phyloP scores from a whole-genome alignment of 1,284 basidiomycete species.

The Schizophyllum commune region DNA sequence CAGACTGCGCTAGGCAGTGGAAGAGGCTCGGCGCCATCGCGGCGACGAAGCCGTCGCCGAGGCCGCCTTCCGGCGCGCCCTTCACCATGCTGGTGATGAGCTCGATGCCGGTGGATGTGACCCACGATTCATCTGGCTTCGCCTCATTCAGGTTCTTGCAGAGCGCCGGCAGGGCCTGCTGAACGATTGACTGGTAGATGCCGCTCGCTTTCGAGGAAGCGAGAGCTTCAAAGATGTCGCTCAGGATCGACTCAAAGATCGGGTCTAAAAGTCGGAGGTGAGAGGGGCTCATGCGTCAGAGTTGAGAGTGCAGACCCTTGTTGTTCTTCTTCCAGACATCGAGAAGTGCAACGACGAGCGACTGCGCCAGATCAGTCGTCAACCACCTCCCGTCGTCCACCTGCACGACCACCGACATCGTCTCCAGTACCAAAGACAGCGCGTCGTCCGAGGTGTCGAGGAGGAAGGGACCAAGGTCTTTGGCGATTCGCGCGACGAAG shows the following conservation, averaged over 20 bases:
- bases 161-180: conserved; percentile 66
- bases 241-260: conserved; percentile 79
- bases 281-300: no score
- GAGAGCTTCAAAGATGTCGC: conserved; percentile 73
- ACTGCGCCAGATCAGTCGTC: conserved; percentile 52
- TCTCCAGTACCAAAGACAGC: conserved; percentile 85
- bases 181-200: conserved; percentile 67
- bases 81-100: conserved; percentile 65
- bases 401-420: conserved; percentile 70
- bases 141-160: conserved; percentile 55
- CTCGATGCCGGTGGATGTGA: conserved; percentile 75
- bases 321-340: conserved; percentile 82
- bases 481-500: conserved; percentile 71
- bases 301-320: no score
- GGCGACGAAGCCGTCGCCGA: conserved; percentile 74
- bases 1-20: conserved; percentile 53
- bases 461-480: conserved; percentile 80
- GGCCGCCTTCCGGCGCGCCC: conserved; percentile 54
- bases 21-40: conserved; percentile 73
- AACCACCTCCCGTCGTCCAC: conserved; percentile 70
- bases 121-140: conserved; percentile 59
- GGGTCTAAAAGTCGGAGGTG: conserved; percentile 52
- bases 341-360: conserved; percentile 58
- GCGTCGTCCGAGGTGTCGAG: conserved; percentile 80
- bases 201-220: conserved; percentile 49